These are phyloP conservation scores for Stropharia rugosoannulata DNA, from an alignment of 768 basidiomycete species.

Conservation along the genomic window DNA sequence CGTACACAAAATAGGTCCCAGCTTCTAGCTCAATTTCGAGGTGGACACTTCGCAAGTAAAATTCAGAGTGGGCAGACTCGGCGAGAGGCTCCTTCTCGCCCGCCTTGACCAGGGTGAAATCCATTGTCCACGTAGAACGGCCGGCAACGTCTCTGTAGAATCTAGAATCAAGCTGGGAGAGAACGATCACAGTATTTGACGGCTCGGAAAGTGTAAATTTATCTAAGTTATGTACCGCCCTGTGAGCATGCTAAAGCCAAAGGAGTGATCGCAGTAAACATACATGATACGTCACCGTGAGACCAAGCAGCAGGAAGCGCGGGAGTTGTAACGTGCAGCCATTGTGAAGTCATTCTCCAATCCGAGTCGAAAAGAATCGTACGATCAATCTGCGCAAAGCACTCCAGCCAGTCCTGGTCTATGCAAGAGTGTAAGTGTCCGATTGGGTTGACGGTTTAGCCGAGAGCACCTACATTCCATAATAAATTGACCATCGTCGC, in stretches of 20 bases:
- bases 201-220: conserved; percentile 40
- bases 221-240: conserved; percentile 27
- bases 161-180: conserved; percentile 49
- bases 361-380: conserved; percentile 46
- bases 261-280: conserved; percentile 13
- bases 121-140: conserved; percentile 43
- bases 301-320: conserved; percentile 49
- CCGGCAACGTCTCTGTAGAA: conserved; percentile 50
- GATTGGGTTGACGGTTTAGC: conserved; percentile 28
- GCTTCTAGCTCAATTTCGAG: conserved; percentile 39
- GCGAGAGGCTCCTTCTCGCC: conserved; percentile 38
- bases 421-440: background rate
- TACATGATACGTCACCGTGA: conserved; percentile 55
- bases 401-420: conserved; percentile 42
- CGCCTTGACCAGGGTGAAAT: conserved; percentile 50
- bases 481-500: conserved; percentile 48
- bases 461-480: conserved; percentile 40
- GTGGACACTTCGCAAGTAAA: conserved; percentile 40
- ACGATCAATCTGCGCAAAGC: conserved; percentile 43
- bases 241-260: background rate
- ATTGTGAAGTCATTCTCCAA: conserved; percentile 49
- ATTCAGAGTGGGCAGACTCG: conserved; percentile 34
- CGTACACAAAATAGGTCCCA: conserved; percentile 46
- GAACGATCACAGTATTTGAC: conserved; percentile 46
- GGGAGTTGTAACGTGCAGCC: conserved; percentile 44